These are phyloP conservation scores for Cladobotryum mycophilum DNA, from an alignment of 2,329 filamentous ascomycete genomes.

Conservation along the genomic window DNA sequence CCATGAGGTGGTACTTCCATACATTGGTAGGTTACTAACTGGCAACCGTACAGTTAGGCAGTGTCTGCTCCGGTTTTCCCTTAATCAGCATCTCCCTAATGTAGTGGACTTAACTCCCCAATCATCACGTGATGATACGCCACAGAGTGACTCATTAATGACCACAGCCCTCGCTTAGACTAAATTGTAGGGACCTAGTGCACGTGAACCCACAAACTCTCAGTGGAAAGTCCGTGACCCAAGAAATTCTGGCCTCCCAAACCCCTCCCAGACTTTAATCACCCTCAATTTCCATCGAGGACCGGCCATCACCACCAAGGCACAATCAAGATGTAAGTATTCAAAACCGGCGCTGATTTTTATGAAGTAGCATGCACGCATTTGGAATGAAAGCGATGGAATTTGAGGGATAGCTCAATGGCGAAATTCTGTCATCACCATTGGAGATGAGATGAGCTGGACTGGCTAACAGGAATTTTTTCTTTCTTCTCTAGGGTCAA, in stretches of 20 bases:
- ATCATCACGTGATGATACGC: slow-evolving; percentile 15
- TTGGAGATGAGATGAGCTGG: neutral
- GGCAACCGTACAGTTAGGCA: no score
- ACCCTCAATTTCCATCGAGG: slow-evolving; percentile 31
- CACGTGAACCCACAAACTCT: slow-evolving; percentile 39
- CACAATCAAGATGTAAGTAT: slow-evolving; percentile 41
- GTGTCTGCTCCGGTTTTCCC: no score
- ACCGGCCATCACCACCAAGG: slow-evolving; percentile 35
- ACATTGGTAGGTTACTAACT: no score
- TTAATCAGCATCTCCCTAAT: no score
- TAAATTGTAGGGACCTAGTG: slow-evolving; percentile 24
- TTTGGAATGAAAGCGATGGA: neutral
- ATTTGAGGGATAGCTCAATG: neutral
- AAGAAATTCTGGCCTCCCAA: slow-evolving; percentile 36
- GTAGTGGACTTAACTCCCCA: neutral
- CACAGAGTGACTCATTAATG: slow-evolving; percentile 18
- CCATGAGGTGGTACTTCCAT: no score
- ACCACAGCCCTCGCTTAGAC: slow-evolving; percentile 37
- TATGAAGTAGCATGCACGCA: neutral
- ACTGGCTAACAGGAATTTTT: slow-evolving; percentile 24
- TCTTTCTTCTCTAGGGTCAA: slow-evolving; percentile 70
- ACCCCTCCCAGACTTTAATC: slow-evolving; percentile 35
- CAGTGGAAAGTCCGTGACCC: slow-evolving; percentile 28
- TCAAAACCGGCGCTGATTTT: slow-evolving; percentile 2
- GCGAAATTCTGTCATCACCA: neutral